Evolutionary conservation across 2,329 filamentous ascomycete genomes (phyloP), one percentile per base, ranked within the genome.

Genomic region (Aspergillus aculeatus): DNA sequence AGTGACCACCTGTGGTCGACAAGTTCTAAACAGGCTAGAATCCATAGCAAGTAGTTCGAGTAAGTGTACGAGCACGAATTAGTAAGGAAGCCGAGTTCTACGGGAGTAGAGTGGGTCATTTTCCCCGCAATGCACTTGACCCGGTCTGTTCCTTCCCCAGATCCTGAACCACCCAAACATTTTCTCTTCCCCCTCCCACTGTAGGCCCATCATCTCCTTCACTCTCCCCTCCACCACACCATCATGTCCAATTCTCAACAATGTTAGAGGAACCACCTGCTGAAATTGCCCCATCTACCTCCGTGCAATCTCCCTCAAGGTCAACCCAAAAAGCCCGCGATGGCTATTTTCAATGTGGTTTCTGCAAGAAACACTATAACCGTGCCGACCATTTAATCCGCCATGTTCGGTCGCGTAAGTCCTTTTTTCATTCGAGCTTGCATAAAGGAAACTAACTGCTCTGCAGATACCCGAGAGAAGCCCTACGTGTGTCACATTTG

Each of bases 361-460:
- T 80, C 55, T 84, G 82, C 68, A 77, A 78, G 60, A 81, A 80
- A 53, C 79, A 75, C 56, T 84, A 84, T 69, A 80, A 79, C 11
- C 76, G 82, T 29, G 77, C 81, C 4, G 82, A 84, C 67, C 82
- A 84, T 69, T 73, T 84, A 24, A 79, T 78, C 55, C 78, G 82
- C 50, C 82, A 84, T 72, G 80, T 83, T 47, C 78, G 82, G 63
- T 80, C 82, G 62, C 81, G 76, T 78, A 12, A 50, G 62, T 58
- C 7, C n/a, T 3, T 10, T 24, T 24, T 21, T 12, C 16, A 3
- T 47, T 10, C 16, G 2, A 35, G 47, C 24, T 32, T 11, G 26
- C 16, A 31, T 11, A 4, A 10, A 4, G 7, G 2, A 12, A 44
- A 35, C 54, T 50, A 23, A 58, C 5, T 38, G 14, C 32, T 10